Conservation (phyloP, 805 yeast species). For the Candida fluviatilis region DNA sequence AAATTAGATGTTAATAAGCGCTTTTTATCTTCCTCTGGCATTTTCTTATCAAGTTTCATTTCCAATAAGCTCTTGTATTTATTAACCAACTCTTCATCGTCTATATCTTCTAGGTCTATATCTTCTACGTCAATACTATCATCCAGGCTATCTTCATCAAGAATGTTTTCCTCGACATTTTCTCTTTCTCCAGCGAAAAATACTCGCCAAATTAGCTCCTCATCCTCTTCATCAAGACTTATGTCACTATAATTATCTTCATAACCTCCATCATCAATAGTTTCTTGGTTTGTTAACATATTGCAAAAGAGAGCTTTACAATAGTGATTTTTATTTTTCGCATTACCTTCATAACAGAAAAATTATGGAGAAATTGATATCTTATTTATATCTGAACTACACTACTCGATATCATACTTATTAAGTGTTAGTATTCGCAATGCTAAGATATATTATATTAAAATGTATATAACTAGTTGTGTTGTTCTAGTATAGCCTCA, state of each 20-base stretch:
- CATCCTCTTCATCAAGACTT: constrained; percentile 42
- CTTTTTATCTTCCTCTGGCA: constrained; percentile 51
- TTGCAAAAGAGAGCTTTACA: background rate
- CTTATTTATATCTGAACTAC: too few species aligned
- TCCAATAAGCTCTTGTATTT: constrained; percentile 29
- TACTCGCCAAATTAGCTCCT: constrained; percentile 41
- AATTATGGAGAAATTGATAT: too few species aligned
- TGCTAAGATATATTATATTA: too few species aligned
- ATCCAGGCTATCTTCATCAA: constrained; percentile 2
- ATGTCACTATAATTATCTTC: constrained; percentile 27
- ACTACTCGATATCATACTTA: too few species aligned
- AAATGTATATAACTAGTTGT: too few species aligned
- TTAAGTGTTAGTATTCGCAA: too few species aligned
- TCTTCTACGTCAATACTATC: constrained; percentile 6
- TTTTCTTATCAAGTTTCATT: constrained; percentile 20
- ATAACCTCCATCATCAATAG: background rate
- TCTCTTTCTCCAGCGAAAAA: constrained; percentile 22
- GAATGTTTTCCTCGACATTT: constrained; percentile 5
- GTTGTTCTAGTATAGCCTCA: too few species aligned
- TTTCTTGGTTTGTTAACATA: background rate
- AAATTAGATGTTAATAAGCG: constrained; percentile 66
- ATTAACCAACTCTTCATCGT: constrained; percentile 28
- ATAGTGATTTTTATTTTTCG: too few species aligned
- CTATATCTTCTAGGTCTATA: constrained; percentile 29
- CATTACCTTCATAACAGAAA: too few species aligned